These are phyloP conservation scores for Cladosporium sp. DNA, from an alignment of 2,329 filamentous ascomycete species.

Conservation along the genomic window DNA sequence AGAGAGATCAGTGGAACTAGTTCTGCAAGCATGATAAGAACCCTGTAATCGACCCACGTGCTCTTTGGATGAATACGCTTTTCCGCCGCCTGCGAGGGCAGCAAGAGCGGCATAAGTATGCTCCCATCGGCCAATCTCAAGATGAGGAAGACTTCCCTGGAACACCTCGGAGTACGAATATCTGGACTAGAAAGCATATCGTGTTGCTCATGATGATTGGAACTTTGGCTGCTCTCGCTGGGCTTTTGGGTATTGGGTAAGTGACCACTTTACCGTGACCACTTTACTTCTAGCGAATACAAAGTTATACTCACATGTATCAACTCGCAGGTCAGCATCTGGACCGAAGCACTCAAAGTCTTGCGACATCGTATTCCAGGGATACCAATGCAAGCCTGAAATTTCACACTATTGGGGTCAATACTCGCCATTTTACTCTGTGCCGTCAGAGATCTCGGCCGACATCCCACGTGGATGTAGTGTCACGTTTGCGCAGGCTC, in stretches of 20 bases:
- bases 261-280: not conserved
- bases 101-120: slow-evolving; percentile 9
- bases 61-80: slow-evolving; percentile 1
- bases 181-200: slow-evolving; percentile 12
- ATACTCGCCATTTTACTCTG: slow-evolving; percentile 79
- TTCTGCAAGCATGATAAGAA: not conserved
- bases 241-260: slow-evolving; percentile 8
- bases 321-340: not conserved
- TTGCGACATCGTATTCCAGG: slow-evolving; percentile 35
- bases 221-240: not conserved
- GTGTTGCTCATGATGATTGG: slow-evolving; percentile 6
- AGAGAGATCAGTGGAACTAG: not conserved
- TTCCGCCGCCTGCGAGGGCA: slow-evolving; percentile 11
- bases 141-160: not conserved
- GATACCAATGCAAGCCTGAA: slow-evolving; percentile 60
- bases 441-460: slow-evolving; percentile 61
- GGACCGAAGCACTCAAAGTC: not conserved
- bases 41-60: not conserved
- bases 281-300: not conserved
- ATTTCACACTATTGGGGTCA: slow-evolving; percentile 75
- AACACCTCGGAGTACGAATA: slow-evolving; percentile 7
- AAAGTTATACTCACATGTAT: not conserved
- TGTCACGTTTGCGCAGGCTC: slow-evolving; percentile 73
- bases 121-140: not conserved
- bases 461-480: slow-evolving; percentile 64